Base-by-base conservation (phyloP, 108 stramenopile species). In the Pseudonitzschia multiseries region DNA sequence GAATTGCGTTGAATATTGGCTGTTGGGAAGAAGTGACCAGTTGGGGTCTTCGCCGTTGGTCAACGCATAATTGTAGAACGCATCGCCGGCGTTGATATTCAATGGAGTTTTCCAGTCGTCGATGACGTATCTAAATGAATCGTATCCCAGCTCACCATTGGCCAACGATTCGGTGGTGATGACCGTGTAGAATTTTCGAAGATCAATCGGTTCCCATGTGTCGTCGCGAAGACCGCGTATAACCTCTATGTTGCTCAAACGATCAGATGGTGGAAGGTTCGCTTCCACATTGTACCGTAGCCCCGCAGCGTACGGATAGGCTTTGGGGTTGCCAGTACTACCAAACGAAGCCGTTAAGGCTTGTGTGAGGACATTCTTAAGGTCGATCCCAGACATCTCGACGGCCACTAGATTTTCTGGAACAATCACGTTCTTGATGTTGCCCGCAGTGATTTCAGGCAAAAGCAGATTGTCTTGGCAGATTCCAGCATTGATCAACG, bases 301-400 rank as follows among this genome's bases (percentile, higher is more conserved):
- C 15, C 89, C 89, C 26, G 84, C 72, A 24, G 84, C 83, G 76
- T 72, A 74, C 8, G 89, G 86, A 42, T 84, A 90, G 10, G 74
- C 75, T 0, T 33, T 51, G 40, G 21, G 13, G 31, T 40, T 67
- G 9, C 57, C 52, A 2, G 52, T n/a, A 17, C 15, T 8, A 12
- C 29, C 63, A 50, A 83, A 75, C 9, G 71, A 53, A 21, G 51
- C 31, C 14, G 77, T 74, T 17, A 84, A 8, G 0, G 84, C 82
- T 46, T 85, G 61, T 51, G 85, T 82, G 27, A 88, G 62, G 20
- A 82, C 81, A 9, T 68, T 28, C 4, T 59, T 40, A 46, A 88
- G 68, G 27, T 81, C 59, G 22, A 28, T 15, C 2, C 87, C 87
- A 27, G 82, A 69, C 63, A 85, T 71, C 28, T 74, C 70, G 24